Base-by-base conservation (phyloP, 148 eudicot genomes). In the Polygonum maritimum region DNA sequence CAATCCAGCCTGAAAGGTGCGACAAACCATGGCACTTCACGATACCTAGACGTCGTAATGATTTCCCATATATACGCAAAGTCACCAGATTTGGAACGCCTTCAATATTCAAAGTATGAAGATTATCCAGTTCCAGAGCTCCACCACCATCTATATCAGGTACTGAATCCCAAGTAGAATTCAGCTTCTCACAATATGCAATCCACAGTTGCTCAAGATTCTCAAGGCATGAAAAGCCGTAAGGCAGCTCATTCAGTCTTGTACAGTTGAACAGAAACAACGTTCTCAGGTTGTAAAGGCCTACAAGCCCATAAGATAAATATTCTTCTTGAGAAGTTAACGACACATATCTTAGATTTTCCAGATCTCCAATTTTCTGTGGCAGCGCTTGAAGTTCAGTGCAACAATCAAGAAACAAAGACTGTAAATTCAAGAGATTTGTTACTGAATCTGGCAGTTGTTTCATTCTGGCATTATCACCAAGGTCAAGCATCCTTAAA, bases 321-420 rank as follows among this genome's bases (percentile, higher is more conserved):
- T 41, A 3, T 12, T 39, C 48, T 71, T 71, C 51, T n/a, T 40
- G 74, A 71, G 74, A 41, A n/a, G 74, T 71, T 40, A 71, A 71
- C 2, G 48, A 40, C 49, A 71, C 49, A 40, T 71, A 45, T 45
- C 74, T 41, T 0, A 71, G 74, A 16, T 71, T 71, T 44, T 40
- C 35, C 74, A 71, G 51, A 22, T 7, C 41, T 71, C 74, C 14
- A 10, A 41, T n/a, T 9, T 33, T 7, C 16, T 7, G 49, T n/a
- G 74, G 74, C 49, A 71, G 33, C 22, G 26, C 5, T 71, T 41
- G 39, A 71, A 71, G 74, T 39, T 71, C 49, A n/a, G 31, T 45
- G 51, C 74, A 71, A 16, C 51, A 40, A 71, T 71, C 51, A 41
- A 71, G 74, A 71, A 40, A 45, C 26, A 71, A 45, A 71, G 74